Conservation (phyloP, 306 rosid genomes). For the Arachis hypogaea region DNA sequence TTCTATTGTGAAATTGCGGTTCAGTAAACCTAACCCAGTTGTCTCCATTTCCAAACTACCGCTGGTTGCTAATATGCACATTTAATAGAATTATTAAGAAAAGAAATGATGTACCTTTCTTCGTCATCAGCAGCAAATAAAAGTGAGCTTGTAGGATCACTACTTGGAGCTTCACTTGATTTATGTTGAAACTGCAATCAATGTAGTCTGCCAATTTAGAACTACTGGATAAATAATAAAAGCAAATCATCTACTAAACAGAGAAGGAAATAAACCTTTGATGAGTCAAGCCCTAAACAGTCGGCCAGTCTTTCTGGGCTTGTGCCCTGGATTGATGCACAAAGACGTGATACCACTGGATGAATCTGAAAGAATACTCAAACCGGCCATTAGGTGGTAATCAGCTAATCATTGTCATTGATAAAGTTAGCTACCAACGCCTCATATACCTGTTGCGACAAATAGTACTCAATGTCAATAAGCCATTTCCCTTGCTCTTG, state of each 20-base stretch:
- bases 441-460: slow-evolving; percentile 80
- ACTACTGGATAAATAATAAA: slow-evolving; percentile 23
- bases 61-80: slow-evolving; percentile 5
- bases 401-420: not conserved
- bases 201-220: slow-evolving; percentile 29
- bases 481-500: slow-evolving; percentile 94
- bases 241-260: slow-evolving; percentile 22
- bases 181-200: slow-evolving; percentile 68
- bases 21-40: not conserved
- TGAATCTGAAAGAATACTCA: slow-evolving; percentile 66
- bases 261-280: slow-evolving; percentile 60
- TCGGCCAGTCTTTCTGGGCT: slow-evolving; percentile 95
- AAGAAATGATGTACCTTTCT: slow-evolving; percentile 66
- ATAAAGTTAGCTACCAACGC: slow-evolving; percentile 13
- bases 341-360: slow-evolving; percentile 96
- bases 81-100: slow-evolving; percentile 10
- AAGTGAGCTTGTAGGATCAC: slow-evolving; percentile 67
- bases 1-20: not conserved
- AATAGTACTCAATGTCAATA: slow-evolving; percentile 91
- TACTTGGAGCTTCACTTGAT: slow-evolving; percentile 62
- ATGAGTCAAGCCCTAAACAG: slow-evolving; percentile 91
- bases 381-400: slow-evolving; percentile 16
- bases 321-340: slow-evolving; percentile 95
- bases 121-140: slow-evolving; percentile 62
- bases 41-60: slow-evolving; percentile 22